Percentiles rank a stretch among this genome's conserved stretches.
phyloP scores from a whole-genome alignment of 495 filamentous ascomycete species.

The Darksidea phi region DNA sequence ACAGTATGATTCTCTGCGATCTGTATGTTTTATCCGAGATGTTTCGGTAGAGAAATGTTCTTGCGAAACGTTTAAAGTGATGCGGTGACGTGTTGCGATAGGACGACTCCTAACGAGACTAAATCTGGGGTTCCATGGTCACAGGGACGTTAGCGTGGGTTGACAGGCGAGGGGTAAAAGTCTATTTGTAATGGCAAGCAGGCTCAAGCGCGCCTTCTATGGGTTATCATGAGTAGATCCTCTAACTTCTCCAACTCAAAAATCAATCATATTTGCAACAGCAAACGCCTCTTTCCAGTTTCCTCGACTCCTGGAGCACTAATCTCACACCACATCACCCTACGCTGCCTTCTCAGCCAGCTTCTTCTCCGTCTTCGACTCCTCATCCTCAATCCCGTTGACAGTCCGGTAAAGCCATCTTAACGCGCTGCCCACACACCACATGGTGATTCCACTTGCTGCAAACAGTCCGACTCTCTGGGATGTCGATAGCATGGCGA shows the following conservation, averaged over 20 bases:
- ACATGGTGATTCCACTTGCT: constrained; percentile 69
- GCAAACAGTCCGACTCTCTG: constrained; percentile 68
- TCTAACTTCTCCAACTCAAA: too few species aligned
- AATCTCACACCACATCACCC: neutral
- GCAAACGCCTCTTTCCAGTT: neutral
- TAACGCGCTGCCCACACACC: constrained; percentile 61
- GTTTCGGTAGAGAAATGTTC: constrained; percentile 12
- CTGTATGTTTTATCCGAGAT: constrained; percentile 7
- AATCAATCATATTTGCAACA: too few species aligned
- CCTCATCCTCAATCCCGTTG: constrained; percentile 56
- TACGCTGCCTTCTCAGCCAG: neutral
- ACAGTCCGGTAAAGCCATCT: constrained; percentile 66
- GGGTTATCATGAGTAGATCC: too few species aligned
- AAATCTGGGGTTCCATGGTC: too few species aligned
- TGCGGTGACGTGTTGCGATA: too few species aligned
- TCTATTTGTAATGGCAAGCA: too few species aligned
- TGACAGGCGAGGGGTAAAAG: too few species aligned
- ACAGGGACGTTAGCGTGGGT: too few species aligned
- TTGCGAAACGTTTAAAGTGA: too few species aligned
- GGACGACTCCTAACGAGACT: too few species aligned
- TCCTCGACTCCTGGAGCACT: neutral
- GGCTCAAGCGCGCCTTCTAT: too few species aligned
- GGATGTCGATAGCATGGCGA: constrained; percentile 59
- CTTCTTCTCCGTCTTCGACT: neutral
- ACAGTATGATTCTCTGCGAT: constrained; percentile 1